Conservation (phyloP, 306 rosid genomes). For the Hippophae tibetana region DNA sequence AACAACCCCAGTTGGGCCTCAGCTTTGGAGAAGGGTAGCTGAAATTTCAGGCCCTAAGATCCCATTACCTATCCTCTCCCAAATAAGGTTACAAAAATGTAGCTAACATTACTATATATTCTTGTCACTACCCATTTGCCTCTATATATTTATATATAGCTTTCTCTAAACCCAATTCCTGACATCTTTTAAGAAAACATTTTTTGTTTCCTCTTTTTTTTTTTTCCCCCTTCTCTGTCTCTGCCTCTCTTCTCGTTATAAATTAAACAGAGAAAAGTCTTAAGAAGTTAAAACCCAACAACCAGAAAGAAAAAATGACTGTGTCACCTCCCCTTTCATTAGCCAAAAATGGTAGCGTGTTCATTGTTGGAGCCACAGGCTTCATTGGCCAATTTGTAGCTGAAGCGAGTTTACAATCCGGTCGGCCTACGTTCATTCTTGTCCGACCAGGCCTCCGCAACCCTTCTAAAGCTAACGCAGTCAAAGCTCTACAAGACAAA, state of each 20-base stretch:
- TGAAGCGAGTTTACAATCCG: constrained; percentile 38
- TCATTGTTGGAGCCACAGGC: constrained; percentile 50
- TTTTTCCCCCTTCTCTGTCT: background rate
- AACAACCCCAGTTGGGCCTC: background rate
- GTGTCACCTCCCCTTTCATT: constrained; percentile 18
- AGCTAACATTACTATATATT: no score
- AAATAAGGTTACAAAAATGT: no score
- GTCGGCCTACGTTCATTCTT: constrained; percentile 36
- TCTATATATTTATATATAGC: no score
- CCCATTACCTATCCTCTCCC: no score
- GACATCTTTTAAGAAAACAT: no score
- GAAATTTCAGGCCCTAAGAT: no score
- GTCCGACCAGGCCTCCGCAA: constrained; percentile 22
- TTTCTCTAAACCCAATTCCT: no score
- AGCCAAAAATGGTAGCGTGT: constrained; percentile 23
- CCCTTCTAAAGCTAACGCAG: constrained; percentile 23
- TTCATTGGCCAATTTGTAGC: constrained; percentile 56
- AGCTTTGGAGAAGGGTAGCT: no score
- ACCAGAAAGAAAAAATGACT: constrained; percentile 25
- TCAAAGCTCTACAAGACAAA: constrained; percentile 38
- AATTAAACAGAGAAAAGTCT: background rate
- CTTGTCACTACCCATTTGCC: no score
- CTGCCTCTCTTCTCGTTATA: no score
- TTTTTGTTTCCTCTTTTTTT: no score
- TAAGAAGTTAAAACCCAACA: no score